Evolutionary conservation across 2,329 filamentous ascomycete species (phyloP).

Genomic region (Colletotrichum sp.): DNA sequence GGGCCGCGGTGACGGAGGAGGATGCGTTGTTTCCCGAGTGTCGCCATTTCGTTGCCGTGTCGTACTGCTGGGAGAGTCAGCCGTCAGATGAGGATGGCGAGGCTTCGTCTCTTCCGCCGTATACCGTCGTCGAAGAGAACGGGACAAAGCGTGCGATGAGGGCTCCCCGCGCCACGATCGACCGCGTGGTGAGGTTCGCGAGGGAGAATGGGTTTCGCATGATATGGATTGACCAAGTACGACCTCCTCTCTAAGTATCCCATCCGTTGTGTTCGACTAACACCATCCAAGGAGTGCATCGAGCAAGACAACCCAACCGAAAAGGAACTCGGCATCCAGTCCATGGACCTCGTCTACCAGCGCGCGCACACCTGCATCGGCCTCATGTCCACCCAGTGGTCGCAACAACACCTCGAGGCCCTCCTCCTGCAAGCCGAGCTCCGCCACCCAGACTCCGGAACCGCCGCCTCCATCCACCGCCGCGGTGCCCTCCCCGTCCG

Average conservation of each 20-base stretch:
- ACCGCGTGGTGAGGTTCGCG: not conserved
- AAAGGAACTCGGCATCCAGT: not conserved
- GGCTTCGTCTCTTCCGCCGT: not conserved
- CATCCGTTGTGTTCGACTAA: fast-evolving
- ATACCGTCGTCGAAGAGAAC: not conserved
- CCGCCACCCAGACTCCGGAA: not conserved
- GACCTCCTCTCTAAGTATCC: not conserved
- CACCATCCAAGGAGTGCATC: not conserved
- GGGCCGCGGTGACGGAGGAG: not conserved
- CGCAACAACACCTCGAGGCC: not conserved
- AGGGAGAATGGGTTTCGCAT: not conserved
- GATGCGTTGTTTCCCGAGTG: not conserved
- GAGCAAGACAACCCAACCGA: not conserved
- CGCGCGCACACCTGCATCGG: not conserved
- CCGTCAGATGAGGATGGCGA: not conserved
- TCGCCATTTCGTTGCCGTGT: not conserved
- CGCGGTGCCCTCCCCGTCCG: not conserved
- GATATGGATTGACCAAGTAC: not conserved
- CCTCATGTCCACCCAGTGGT: not conserved
- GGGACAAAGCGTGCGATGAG: not conserved
- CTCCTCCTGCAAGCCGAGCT: not conserved
- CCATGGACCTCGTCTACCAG: not conserved
- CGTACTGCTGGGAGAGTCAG: not conserved
- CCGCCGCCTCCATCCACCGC: not conserved
- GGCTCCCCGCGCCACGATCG: not conserved